Conservation (phyloP, 164 flowering plant species). For the Vitis rupestris region DNA sequence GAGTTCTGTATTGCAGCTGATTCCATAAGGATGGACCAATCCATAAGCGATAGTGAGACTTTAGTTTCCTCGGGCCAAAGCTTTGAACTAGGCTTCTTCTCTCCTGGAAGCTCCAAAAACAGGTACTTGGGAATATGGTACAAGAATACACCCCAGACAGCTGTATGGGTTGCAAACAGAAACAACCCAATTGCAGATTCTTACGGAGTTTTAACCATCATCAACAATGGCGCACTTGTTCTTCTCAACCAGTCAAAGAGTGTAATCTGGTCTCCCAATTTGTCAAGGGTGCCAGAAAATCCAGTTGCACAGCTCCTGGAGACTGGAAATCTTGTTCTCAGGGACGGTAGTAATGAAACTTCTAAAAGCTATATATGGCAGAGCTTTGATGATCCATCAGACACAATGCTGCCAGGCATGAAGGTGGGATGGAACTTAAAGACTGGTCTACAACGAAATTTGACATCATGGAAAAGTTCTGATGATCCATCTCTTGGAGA, state of each 20-base stretch:
- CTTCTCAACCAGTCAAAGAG: conserved; percentile 4
- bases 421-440: no score
- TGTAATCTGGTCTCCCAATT: no score
- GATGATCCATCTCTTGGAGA: no score
- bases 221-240: conserved; percentile 12
- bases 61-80: conserved; percentile 7
- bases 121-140: conserved; percentile 28
- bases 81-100: conserved; percentile 25
- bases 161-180: conserved; percentile 30
- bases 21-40: not conserved
- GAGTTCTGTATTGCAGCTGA: conserved; percentile 2
- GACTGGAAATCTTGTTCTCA: no score
- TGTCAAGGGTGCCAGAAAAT: no score
- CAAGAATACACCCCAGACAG: conserved; percentile 1
- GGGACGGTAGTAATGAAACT: no score
- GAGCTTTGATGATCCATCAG: no score
- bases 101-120: conserved; percentile 6
- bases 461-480: no score
- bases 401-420: no score
- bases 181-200: conserved; percentile 13
- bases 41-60: conserved; percentile 4
- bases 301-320: no score
- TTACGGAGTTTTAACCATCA: conserved; percentile 4
- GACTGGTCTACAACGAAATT: no score
- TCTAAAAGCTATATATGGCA: no score